phyloP scores from a whole-genome alignment of 768 basidiomycete species.

The Phaeolepiota aurea region DNA sequence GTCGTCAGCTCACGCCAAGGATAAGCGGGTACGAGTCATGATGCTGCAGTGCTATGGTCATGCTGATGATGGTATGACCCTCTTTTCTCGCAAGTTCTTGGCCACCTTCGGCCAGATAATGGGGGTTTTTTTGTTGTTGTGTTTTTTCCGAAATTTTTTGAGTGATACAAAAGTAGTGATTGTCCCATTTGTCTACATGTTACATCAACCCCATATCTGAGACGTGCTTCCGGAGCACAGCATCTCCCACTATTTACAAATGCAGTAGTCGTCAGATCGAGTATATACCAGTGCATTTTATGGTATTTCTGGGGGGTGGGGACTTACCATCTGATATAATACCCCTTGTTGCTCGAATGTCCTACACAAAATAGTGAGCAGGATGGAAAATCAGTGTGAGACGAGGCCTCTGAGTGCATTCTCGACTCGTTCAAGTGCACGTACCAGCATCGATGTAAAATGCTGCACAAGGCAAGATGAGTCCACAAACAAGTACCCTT shows the following conservation, averaged over 20 bases:
- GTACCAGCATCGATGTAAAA: conserved; percentile 64
- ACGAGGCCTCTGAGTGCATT: too few species aligned
- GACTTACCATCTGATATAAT: conserved; percentile 55
- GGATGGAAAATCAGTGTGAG: not conserved
- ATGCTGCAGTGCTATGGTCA: not conserved
- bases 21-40: conserved; percentile 25
- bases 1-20: conserved; percentile 25
- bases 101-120: not conserved
- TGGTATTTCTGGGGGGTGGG: not conserved
- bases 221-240: conserved; percentile 60
- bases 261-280: too few species aligned
- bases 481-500: not conserved
- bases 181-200: not conserved
- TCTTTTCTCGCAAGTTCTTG: not conserved
- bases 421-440: too few species aligned
- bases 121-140: not conserved
- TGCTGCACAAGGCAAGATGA: conserved; percentile 30
- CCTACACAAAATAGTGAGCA: conserved; percentile 23
- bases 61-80: not conserved
- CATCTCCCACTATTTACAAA: conserved; percentile 45
- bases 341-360: conserved; percentile 56
- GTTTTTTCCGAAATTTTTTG: too few species aligned
- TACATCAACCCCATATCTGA: conserved; percentile 39
- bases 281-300: too few species aligned
- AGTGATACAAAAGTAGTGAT: too few species aligned